Evolutionary conservation across 352 stramenopile genomes (phyloP).

Genomic region (Elongisporangium anandrum): DNA sequence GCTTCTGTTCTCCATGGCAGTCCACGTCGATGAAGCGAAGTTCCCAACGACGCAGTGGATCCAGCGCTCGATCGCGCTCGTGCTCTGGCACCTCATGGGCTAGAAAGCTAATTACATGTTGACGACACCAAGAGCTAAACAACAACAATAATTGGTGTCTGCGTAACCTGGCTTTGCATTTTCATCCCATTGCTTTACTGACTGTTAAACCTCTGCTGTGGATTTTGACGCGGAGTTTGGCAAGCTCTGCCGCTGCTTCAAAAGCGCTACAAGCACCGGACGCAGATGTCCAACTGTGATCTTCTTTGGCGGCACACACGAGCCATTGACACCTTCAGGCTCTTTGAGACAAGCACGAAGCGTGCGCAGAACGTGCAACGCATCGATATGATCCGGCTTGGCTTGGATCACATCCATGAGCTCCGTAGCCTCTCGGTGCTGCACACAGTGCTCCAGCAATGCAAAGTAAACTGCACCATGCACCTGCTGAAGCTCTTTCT

Average conservation of each 20-base stretch:
- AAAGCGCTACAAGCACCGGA: constrained; percentile 31
- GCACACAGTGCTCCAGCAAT: constrained; percentile 61
- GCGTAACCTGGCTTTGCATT: too few relatives aligned
- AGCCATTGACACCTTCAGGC: constrained; percentile 6
- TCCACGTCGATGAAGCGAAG: constrained; percentile 39
- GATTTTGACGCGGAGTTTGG: too few relatives aligned
- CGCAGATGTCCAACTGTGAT: constrained; percentile 48
- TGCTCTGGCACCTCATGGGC: constrained; percentile 64
- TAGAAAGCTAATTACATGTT: constrained; percentile 8
- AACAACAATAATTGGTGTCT: too few relatives aligned
- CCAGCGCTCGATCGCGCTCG: constrained; percentile 75
- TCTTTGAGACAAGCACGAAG: constrained; percentile 24
- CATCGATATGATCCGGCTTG: constrained; percentile 52
- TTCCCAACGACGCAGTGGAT: constrained; percentile 71
- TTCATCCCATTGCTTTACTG: too few relatives aligned
- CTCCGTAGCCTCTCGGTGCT: constrained; percentile 31
- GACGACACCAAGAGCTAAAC: too few relatives aligned
- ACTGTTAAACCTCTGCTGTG: too few relatives aligned
- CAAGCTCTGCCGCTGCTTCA: constrained; percentile 24
- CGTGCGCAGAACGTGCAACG: constrained; percentile 50
- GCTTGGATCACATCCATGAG: constrained; percentile 42
- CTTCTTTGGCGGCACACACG: constrained; percentile 3
- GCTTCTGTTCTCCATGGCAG: constrained; percentile 81
- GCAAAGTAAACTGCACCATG: constrained; percentile 47
- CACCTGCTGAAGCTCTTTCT: constrained; percentile 13